Percentiles rank a stretch among this genome's conserved stretches.
Conservation (phyloP, 352 stramenopile genomes). For the Pythium aristosporum region DNA sequence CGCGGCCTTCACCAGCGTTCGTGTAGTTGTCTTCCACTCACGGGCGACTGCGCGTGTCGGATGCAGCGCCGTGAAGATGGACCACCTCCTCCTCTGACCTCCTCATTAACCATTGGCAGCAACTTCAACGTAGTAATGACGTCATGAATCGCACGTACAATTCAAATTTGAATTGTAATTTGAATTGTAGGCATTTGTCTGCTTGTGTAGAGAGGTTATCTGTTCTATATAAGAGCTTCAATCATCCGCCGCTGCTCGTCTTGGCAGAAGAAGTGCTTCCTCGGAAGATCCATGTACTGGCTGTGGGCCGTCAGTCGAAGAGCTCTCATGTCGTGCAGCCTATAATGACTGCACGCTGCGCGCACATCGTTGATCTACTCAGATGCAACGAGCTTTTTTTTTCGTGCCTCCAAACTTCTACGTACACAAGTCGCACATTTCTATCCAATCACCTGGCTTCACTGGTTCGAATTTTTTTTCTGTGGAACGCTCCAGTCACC, state of each 20-base stretch:
- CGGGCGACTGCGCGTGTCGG: neutral
- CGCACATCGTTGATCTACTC: no score
- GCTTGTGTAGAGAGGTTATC: neutral
- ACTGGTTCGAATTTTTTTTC: conserved; percentile 1
- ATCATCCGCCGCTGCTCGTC: no score
- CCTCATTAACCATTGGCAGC: neutral
- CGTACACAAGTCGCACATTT: no score
- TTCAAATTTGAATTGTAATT: neutral
- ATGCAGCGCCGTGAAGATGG: neutral
- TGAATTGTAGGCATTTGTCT: neutral
- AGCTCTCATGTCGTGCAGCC: no score
- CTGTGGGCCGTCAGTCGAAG: no score
- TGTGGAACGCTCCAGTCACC: conserved; percentile 1
- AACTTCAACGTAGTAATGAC: neutral
- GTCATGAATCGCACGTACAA: neutral
- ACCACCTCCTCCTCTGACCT: neutral
- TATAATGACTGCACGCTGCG: no score
- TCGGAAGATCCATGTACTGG: no score
- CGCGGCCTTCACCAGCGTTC: neutral
- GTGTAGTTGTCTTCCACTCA: neutral
- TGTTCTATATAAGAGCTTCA: neutral
- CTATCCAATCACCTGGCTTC: neutral
- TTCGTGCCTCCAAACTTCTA: no score
- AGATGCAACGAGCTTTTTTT: no score
- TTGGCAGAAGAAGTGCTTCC: no score